Base-by-base conservation (phyloP, 495 filamentous ascomycete genomes). In the Schizothecium vesticola region DNA sequence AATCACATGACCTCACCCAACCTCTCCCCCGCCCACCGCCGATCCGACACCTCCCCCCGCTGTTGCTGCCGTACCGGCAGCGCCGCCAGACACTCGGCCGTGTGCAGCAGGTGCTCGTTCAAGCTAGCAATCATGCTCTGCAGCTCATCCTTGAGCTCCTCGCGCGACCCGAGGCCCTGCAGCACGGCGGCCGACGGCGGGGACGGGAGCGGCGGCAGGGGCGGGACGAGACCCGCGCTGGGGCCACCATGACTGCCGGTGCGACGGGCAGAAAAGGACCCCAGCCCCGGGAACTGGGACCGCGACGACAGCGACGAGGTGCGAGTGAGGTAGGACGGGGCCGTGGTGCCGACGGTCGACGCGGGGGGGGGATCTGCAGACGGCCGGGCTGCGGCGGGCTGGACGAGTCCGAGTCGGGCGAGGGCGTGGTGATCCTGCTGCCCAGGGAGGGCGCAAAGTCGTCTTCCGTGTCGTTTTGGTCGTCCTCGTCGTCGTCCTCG, bases 31-130 rank as follows among this genome's bases (percentile, higher is more conserved):
- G 43, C 43, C 43, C 43, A 51, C 19, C 43, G 43, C 5, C 43
- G 43, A 9, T 51, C 43, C 19, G 43, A n/a, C 43, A 51, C 43
- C 6, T 51, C 43, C 6, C 43, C 43, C 43, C 43, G 43, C 16
- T 51, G 43, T 19, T 51, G 43, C 43, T 51, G 56, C 29, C 64
- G 25, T n/a, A 65, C 63, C 9, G 63, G 63, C 56, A 66, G 23
- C 64, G 56, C 64, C 16, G 29, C 11, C 28, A 66, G 36, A 43
- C 56, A 66, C 56, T 66, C 64, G 10, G 64, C 64, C 28, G 64
- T 60, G 33, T 66, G 64, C 64, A 59, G 56, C 56, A 66, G 19
- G 36, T 66, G 64, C 56, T 66, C 64, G 13, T 66, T 66, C 64
- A 66, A 13, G 24, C 64, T 66, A 0, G 29, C 64, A 66, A 66